Base-by-base conservation (phyloP, 2,329 filamentous ascomycete genomes). In the Davidsoniella eucalypti region DNA sequence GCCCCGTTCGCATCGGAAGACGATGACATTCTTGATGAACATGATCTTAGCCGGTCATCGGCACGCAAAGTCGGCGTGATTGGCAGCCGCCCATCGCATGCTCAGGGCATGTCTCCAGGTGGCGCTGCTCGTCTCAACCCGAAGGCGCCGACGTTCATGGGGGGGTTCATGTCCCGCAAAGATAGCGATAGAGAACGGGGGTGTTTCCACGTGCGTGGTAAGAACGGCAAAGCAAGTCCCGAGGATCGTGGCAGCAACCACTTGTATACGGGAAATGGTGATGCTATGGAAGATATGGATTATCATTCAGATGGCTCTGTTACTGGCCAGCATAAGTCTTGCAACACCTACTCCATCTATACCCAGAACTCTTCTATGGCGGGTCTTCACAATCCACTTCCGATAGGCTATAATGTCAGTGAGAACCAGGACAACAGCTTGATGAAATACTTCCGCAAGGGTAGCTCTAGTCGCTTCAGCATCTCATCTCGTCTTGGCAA, bases 121-220 rank as follows among this genome's bases (percentile, higher is more conserved):
- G 70, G 59, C 67, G 80, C 60, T 63, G 79, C 63, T 66, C 80
- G 64, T 58, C 72, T 96, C 25, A 96, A 98, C 58, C 92, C 92
- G 6, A 77, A 85, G 5, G 92, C 90, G 0, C 88, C 88, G 7
- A 85, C 83, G 1, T 96, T 96, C 61, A 90, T 83, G 64, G 80
- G 74, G 8, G 74, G 80, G 37, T 33, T 33, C 26, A 76, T 92
- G 52, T 76, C 79, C 57, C 69, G 72, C 14, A 65, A 57, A 54
- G 64, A 65, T 37, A 63, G 65, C 57, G 63, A 66, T 3, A 12
- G 47, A 5, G 47, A 55, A n/a, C 51, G 55, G 3, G 56, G 56
- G n/a, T 7, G 58, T 52, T 39, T 50, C 47, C 25, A 57, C 43
- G 41, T 36, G 57, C 39, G 64, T 64, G 51, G 68, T 59, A 51